phyloP scores from a whole-genome alignment of 768 basidiomycete species.

The Tricholoma terreum region DNA sequence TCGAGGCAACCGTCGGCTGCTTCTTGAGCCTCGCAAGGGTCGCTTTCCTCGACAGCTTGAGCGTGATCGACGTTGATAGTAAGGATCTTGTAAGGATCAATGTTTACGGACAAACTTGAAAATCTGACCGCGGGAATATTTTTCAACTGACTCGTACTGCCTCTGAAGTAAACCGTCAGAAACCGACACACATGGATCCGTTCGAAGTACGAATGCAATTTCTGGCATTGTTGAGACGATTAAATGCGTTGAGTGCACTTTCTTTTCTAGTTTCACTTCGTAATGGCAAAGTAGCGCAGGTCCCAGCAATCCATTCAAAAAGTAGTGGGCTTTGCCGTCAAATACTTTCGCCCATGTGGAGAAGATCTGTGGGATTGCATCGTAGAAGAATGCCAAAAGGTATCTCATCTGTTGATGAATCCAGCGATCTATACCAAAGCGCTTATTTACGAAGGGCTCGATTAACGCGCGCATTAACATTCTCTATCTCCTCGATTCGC shows the following conservation, averaged over 20 bases:
- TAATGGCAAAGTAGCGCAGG: conserved; percentile 39
- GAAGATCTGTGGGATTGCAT: conserved; percentile 96
- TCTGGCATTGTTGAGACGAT: conserved; percentile 52
- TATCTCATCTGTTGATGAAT: conserved; percentile 21
- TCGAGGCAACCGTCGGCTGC: conserved; percentile 35
- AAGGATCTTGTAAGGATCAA: too few relatives aligned
- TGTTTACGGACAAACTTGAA: neutral
- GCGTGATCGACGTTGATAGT: neutral
- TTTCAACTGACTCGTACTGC: neutral
- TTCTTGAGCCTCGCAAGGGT: conserved; percentile 50
- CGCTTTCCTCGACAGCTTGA: conserved; percentile 36
- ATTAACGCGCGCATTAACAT: conserved; percentile 94
- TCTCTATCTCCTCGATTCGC: conserved; percentile 84
- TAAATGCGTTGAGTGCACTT: conserved; percentile 55
- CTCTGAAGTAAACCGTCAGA: too few relatives aligned
- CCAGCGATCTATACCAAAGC: neutral
- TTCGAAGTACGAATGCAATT: conserved; percentile 79
- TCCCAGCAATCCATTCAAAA: conserved; percentile 88
- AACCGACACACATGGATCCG: conserved; percentile 49
- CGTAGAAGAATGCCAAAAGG: conserved; percentile 88
- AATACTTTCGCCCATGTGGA: conserved; percentile 79
- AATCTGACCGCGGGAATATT: conserved; percentile 14
- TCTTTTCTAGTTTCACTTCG: conserved; percentile 3
- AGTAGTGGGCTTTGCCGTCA: conserved; percentile 80
- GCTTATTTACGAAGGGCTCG: conserved; percentile 52